Conservation (phyloP, 1,284 basidiomycete species). For the Apiotrichum gracile region DNA sequence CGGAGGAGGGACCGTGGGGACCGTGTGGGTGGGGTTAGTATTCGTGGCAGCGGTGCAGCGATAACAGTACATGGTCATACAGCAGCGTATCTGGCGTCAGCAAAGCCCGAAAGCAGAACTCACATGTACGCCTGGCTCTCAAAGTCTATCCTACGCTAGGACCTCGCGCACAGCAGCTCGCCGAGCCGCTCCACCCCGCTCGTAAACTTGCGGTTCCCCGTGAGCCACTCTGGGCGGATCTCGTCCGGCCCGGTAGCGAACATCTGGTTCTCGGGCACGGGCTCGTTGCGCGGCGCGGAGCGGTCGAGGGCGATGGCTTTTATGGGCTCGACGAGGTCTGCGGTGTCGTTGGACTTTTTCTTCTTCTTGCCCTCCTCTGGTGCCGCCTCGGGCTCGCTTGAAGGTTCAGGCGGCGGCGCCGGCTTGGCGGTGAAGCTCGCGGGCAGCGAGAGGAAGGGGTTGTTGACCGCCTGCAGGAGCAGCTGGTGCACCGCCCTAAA, state of each 20-base stretch:
- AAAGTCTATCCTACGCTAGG: background rate
- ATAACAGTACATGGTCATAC: conserved; percentile 1
- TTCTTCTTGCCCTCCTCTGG: background rate
- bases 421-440: conserved; percentile 23
- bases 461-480: conserved; percentile 30
- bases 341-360: background rate
- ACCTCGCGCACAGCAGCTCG: conserved; percentile 22
- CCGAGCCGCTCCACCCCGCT: conserved; percentile 34
- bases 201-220: conserved; percentile 28
- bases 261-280: conserved; percentile 25
- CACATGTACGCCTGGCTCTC: background rate
- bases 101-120: background rate
- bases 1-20: background rate
- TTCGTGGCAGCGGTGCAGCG: background rate
- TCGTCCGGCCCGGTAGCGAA: conserved; percentile 35
- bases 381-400: background rate
- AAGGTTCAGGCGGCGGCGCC: background rate
- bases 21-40: background rate
- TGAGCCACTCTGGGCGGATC: conserved; percentile 31
- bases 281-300: conserved; percentile 2
- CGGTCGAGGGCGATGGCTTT: background rate
- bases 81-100: background rate
- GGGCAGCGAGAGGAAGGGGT: conserved; percentile 42
- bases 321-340: conserved; percentile 1
- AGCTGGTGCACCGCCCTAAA: conserved; percentile 45